A percentile compares a stretch with the other conserved stretches of the same genome.
Conservation (phyloP, 2,329 filamentous ascomycete species). For the Sclerotinia nivalis region DNA sequence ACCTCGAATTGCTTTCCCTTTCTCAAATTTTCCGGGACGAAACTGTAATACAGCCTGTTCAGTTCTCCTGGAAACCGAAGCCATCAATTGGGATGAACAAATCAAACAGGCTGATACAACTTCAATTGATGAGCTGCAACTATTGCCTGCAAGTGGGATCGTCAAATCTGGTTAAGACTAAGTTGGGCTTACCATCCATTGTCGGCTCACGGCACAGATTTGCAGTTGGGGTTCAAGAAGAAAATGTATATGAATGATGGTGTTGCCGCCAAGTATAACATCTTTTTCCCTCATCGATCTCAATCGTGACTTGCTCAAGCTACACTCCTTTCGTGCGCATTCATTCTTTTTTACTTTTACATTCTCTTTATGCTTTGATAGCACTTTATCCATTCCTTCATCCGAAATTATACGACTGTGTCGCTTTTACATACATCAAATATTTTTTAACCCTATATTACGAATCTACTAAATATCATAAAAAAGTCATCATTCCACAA, state of each 20-base stretch:
- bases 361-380: slow-evolving; percentile 23
- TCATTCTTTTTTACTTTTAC: slow-evolving; percentile 9
- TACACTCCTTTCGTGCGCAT: slow-evolving; percentile 14
- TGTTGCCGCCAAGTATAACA: neutral
- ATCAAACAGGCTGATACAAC: slow-evolving; percentile 4
- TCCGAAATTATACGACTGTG: slow-evolving; percentile 14
- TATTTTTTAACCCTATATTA: neutral
- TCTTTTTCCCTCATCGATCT: slow-evolving; percentile 1
- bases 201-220: slow-evolving; percentile 11
- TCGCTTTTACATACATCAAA: slow-evolving; percentile 1
- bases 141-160: neutral
- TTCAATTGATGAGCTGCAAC: neutral
- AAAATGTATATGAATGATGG: slow-evolving; percentile 18
- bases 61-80: slow-evolving; percentile 15
- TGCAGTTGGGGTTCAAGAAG: neutral
- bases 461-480: neutral
- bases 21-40: neutral
- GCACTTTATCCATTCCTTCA: slow-evolving; percentile 10
- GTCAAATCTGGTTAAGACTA: neutral
- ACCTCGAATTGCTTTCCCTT: neutral
- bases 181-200: neutral
- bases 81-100: slow-evolving; percentile 6
- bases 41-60: slow-evolving; percentile 1
- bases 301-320: neutral
- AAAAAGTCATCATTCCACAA: neutral